Conservation (phyloP, 2,329 filamentous ascomycete species). For the Xenoacremonium recifei region DNA sequence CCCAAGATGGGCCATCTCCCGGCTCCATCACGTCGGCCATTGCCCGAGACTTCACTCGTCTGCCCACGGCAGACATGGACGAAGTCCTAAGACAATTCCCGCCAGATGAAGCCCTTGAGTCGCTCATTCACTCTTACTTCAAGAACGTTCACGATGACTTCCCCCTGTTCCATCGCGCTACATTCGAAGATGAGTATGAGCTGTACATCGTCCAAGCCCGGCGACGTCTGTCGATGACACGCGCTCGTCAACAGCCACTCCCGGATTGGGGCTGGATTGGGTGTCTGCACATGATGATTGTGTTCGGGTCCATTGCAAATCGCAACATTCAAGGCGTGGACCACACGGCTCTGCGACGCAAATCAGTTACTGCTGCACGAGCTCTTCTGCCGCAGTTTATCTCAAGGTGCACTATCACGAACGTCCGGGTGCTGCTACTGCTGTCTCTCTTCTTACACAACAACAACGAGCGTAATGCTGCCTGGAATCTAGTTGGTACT, state of each 20-base stretch:
- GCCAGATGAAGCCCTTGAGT: slow-evolving; percentile 24
- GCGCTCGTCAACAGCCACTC: slow-evolving; percentile 6
- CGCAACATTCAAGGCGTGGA: slow-evolving; percentile 22
- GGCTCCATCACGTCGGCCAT: slow-evolving; percentile 25
- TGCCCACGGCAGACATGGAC: slow-evolving; percentile 24
- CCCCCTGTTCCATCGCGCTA: slow-evolving; percentile 33
- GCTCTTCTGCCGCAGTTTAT: slow-evolving; percentile 15
- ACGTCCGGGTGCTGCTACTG: slow-evolving; percentile 12
- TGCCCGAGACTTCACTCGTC: slow-evolving; percentile 27
- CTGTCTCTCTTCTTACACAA: slow-evolving; percentile 35
- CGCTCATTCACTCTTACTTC: slow-evolving; percentile 34
- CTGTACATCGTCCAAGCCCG: slow-evolving; percentile 23
- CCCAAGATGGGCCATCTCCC: slow-evolving; percentile 22
- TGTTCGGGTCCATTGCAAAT: slow-evolving; percentile 32
- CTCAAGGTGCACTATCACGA: slow-evolving; percentile 15
- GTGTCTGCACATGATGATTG: slow-evolving; percentile 36
- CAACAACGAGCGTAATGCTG: slow-evolving; percentile 37
- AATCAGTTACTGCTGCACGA: slow-evolving; percentile 10
- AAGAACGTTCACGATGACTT: slow-evolving; percentile 35
- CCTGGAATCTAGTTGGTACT: slow-evolving; percentile 33
- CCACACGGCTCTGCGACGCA: slow-evolving; percentile 23
- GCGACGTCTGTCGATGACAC: slow-evolving; percentile 1
- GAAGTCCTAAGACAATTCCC: slow-evolving; percentile 28
- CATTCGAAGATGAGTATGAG: slow-evolving; percentile 35
- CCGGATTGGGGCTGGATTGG: slow-evolving; percentile 34